Conservation (phyloP, 2,329 filamentous ascomycete species). For the Arthrobotrys pseudoclavata region DNA sequence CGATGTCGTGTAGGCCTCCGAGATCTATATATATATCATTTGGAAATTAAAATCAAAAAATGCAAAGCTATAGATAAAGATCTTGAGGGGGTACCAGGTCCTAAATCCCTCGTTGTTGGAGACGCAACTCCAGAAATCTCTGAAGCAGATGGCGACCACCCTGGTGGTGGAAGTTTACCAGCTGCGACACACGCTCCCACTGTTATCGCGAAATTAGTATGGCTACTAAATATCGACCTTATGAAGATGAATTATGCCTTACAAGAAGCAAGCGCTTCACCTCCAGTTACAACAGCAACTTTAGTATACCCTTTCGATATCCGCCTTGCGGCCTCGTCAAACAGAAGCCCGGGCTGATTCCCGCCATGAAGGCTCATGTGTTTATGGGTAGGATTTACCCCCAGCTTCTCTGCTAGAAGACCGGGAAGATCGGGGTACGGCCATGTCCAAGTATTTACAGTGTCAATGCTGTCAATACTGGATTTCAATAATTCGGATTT, state of each 20-base stretch:
- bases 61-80: neutral
- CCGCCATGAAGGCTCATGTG: slow-evolving; percentile 74
- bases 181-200: slow-evolving; percentile 71
- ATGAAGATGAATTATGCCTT: slow-evolving; percentile 59
- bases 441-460: slow-evolving; percentile 77
- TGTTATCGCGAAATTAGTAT: slow-evolving; percentile 65
- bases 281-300: slow-evolving; percentile 74
- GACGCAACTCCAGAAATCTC: slow-evolving; percentile 69
- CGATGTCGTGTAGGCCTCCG: slow-evolving; percentile 73
- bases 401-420: slow-evolving; percentile 70
- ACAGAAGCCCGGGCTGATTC: slow-evolving; percentile 73
- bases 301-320: slow-evolving; percentile 71
- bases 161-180: slow-evolving; percentile 72
- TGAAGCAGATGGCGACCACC: slow-evolving; percentile 72
- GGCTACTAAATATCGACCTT: neutral
- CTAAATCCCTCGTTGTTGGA: slow-evolving; percentile 69
- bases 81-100: slow-evolving; percentile 65
- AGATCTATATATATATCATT: slow-evolving; percentile 67
- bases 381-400: slow-evolving; percentile 69
- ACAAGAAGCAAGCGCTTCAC: slow-evolving; percentile 75
- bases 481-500: slow-evolving; percentile 65
- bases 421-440: slow-evolving; percentile 74
- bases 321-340: slow-evolving; percentile 75
- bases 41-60: neutral
- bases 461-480: slow-evolving; percentile 72